Conservation (phyloP, 306 rosid species). For the Leucaena leucocephala region DNA sequence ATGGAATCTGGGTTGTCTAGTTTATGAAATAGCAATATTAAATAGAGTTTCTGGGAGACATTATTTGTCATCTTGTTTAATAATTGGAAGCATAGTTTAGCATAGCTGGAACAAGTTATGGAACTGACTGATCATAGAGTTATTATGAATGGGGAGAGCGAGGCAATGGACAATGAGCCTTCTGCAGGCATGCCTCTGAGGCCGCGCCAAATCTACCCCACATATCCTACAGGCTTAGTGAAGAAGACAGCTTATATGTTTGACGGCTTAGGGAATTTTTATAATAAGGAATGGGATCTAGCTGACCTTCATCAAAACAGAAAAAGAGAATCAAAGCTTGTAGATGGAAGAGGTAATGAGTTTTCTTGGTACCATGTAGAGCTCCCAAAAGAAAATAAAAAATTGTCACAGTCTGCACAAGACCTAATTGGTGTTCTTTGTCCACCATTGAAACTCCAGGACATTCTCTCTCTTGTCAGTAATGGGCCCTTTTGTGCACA, state of each 20-base stretch:
- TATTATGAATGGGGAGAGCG: constrained; percentile 43
- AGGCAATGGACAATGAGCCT: constrained; percentile 59
- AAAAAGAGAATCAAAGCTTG: constrained; percentile 48
- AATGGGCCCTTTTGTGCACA: constrained; percentile 98
- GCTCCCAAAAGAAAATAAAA: constrained; percentile 81
- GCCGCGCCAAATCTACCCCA: constrained; percentile 44
- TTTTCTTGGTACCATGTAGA: constrained; percentile 99
- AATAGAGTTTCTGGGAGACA: constrained; percentile 30
- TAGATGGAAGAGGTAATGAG: constrained; percentile 67
- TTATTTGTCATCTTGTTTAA: constrained; percentile 23
- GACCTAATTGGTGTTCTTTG: constrained; percentile 81
- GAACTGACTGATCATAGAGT: constrained; percentile 51
- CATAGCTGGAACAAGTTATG: constrained; percentile 48
- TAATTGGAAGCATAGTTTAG: constrained; percentile 33
- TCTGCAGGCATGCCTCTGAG: constrained; percentile 44
- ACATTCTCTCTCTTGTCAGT: constrained; percentile 95
- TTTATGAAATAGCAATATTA: constrained; percentile 30
- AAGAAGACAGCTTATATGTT: constrained; percentile 86
- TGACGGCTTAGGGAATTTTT: constrained; percentile 77
- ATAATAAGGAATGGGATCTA: constrained; percentile 90
- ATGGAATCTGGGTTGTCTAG: constrained; percentile 9
- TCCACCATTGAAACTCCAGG: constrained; percentile 95
- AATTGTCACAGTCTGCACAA: constrained; percentile 81
- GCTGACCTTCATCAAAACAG: constrained; percentile 48
- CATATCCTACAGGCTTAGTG: constrained; percentile 57